Percentiles rank a stretch among this genome's conserved stretches.
Conservation (phyloP, 169 alveolate genomes). For the Plasmodium reichenowi region DNA sequence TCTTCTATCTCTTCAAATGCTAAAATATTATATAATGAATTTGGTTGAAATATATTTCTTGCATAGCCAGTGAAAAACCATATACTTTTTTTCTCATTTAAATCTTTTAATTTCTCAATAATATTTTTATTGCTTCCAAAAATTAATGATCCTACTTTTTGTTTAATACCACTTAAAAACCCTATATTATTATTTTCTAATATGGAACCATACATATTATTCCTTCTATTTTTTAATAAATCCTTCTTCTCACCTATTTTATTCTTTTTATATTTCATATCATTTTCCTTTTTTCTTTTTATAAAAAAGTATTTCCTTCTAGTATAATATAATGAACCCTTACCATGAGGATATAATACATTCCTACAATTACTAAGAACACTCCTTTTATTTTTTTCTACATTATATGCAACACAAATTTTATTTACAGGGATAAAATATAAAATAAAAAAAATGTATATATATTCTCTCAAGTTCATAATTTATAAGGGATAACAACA, state of each 20-base stretch:
- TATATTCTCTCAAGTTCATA: no score
- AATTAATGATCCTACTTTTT: conserved; percentile 7
- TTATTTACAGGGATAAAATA: conserved; percentile 8
- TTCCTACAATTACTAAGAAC: no score
- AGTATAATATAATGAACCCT: no score
- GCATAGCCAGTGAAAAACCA: conserved; percentile 74
- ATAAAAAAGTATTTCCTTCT: conserved; percentile 5
- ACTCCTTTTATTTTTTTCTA: background rate
- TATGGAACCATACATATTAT: conserved; percentile 5
- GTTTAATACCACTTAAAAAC: conserved; percentile 7
- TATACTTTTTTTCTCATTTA: conserved; percentile 49
- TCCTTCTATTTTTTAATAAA: background rate
- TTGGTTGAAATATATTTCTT: conserved; percentile 31
- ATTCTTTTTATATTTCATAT: background rate
- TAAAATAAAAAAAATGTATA: conserved; percentile 14
- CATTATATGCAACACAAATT: conserved; percentile 3
- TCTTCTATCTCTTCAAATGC: conserved; percentile 62
- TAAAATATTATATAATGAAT: conserved; percentile 40
- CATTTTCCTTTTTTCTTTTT: conserved; percentile 22
- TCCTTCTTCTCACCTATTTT: no score
- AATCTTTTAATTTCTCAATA: conserved; percentile 35
- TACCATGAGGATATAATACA: no score
- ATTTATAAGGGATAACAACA: no score
- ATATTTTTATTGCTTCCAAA: conserved; percentile 35
- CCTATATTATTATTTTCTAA: background rate